phyloP scores from a whole-genome alignment of 129 eudicot genomes.

The Chrysanthemum lavandulifolium region DNA sequence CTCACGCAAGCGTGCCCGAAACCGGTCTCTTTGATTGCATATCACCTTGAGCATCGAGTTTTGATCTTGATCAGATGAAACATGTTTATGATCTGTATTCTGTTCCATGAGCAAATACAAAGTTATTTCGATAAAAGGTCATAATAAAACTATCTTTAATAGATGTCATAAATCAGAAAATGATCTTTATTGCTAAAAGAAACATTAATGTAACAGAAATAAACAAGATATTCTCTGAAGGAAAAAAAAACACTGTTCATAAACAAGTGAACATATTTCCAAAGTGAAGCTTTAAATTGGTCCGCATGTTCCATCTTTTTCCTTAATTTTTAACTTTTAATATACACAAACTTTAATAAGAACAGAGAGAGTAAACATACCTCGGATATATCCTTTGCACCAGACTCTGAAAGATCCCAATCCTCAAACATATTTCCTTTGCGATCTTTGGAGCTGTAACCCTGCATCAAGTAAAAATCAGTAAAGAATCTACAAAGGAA shows the following conservation, averaged over 20 bases:
- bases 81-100: slow-evolving; percentile 72
- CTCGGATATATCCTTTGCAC: slow-evolving; percentile 53
- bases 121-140: neutral
- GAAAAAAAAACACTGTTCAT: neutral
- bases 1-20: slow-evolving; percentile 90
- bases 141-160: neutral
- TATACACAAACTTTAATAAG: slow-evolving; percentile 7
- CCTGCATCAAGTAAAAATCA: slow-evolving; percentile 48
- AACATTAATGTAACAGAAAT: neutral
- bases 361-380: slow-evolving; percentile 31
- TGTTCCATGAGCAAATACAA: slow-evolving; percentile 34
- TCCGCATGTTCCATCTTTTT: neutral
- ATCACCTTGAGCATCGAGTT: slow-evolving; percentile 98
- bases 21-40: slow-evolving; percentile 96
- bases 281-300: slow-evolving; percentile 2
- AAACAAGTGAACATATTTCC: slow-evolving; percentile 4
- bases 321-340: neutral
- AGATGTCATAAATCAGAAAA: slow-evolving; percentile 3
- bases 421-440: slow-evolving; percentile 70
- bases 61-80: slow-evolving; percentile 81
- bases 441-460: slow-evolving; percentile 84
- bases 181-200: neutral
- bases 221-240: neutral
- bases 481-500: slow-evolving; percentile 1
- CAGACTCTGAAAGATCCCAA: slow-evolving; percentile 96